These are phyloP conservation scores for Tulasnella sp. DNA, from an alignment of 768 basidiomycete genomes.

Conservation along the genomic window DNA sequence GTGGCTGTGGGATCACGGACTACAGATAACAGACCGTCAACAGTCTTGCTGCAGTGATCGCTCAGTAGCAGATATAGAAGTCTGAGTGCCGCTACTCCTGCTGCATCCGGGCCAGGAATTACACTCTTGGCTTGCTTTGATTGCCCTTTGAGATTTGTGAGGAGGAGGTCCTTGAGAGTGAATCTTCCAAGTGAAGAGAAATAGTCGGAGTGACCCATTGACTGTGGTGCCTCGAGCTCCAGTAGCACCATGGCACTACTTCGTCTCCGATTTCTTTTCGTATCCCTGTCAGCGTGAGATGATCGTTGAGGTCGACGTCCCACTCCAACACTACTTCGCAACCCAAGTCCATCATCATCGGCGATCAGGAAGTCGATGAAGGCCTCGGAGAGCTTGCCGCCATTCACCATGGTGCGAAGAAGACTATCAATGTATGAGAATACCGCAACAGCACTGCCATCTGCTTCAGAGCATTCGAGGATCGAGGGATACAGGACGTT, in stretches of 20 bases:
- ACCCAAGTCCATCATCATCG: conserved; percentile 65
- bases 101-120: conserved; percentile 47
- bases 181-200: conserved; percentile 80
- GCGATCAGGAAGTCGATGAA: conserved; percentile 70
- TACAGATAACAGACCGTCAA: conserved; percentile 57
- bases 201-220: conserved; percentile 55
- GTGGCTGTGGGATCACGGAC: conserved; percentile 61
- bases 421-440: conserved; percentile 90
- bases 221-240: conserved; percentile 67
- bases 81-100: conserved; percentile 65
- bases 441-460: conserved; percentile 94
- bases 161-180: conserved; percentile 77
- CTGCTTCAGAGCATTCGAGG: conserved; percentile 78
- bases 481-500: conserved; percentile 89
- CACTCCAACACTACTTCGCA: conserved; percentile 36
- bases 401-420: conserved; percentile 51
- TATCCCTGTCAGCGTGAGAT: conserved; percentile 3
- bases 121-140: conserved; percentile 42
- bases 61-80: conserved; percentile 63
- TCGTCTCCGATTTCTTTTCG: conserved; percentile 31
- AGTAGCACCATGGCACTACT: conserved; percentile 87
- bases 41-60: conserved; percentile 46
- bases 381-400: conserved; percentile 53
- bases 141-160: conserved; percentile 45
- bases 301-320: conserved; percentile 32